A percentile compares a stretch with the other conserved stretches of the same genome.
These are phyloP conservation scores for Trichoderma virens DNA, from an alignment of 495 filamentous ascomycete species.

Conservation along the genomic window DNA sequence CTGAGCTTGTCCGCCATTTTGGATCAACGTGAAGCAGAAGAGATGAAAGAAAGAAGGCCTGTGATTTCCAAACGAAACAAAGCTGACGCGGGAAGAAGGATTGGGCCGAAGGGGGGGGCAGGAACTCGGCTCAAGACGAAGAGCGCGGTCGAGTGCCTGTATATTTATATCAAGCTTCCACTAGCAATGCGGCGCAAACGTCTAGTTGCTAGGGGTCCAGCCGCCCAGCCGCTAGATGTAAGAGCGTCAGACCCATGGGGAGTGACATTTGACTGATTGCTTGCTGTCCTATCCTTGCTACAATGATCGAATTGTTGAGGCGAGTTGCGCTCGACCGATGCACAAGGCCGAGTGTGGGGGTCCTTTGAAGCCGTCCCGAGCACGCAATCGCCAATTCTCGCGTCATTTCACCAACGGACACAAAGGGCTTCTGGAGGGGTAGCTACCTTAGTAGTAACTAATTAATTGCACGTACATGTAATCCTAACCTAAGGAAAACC, in stretches of 20 bases:
- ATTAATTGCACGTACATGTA: no score
- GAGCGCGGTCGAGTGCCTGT: background rate
- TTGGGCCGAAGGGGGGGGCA: background rate
- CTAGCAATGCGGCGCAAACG: background rate
- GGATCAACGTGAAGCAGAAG: constrained; percentile 10
- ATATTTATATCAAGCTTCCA: background rate
- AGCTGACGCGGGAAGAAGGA: background rate
- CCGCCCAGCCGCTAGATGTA: no score
- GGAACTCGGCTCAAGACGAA: background rate
- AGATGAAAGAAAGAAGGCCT: background rate
- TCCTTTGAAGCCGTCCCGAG: background rate
- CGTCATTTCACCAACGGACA: background rate
- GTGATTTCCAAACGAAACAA: no score
- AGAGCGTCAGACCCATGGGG: no score
- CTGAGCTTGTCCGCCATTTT: constrained; percentile 31
- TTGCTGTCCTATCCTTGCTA: no score
- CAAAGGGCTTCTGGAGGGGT: background rate
- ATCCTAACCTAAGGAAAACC: no score
- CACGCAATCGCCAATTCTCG: background rate
- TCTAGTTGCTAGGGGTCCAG: no score
- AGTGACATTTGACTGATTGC: no score
- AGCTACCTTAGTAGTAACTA: no score
- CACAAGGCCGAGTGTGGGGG: background rate
- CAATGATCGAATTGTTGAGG: no score
- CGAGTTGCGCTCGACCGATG: background rate